Evolutionary conservation across 208 protist species (phyloP), one percentile per base, ranked within the genome.

Genomic region (Lotmaria passim): DNA sequence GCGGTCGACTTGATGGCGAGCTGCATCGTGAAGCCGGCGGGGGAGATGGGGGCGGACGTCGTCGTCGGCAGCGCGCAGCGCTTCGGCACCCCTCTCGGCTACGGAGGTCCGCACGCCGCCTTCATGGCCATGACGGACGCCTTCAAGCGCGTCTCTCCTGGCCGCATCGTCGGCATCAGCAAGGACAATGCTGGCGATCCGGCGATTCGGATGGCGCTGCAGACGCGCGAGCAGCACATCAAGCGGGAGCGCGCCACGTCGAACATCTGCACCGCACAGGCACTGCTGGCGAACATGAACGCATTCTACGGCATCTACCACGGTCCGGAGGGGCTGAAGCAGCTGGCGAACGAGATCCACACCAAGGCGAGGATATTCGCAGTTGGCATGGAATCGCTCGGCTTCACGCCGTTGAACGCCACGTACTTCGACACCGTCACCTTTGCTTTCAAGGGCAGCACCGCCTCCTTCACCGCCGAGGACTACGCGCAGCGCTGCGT

Each of bases 201-300:
- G n/a, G 97, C 97, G 0, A 93, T 97, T 39, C 94, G 98, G 63
- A 98, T 99, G 92, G 90, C 97, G 14, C 83, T 99, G 19, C 98
- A 99, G 87, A 99, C 98, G 19, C 93, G 98, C 57, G 98, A 99
- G 87, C 98, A 99, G 85, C 98, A 99, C 87, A 99, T 99, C 82
- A 97, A 98, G 64, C 81, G 97, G 23, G 97, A 99, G 69, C 90
- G 94, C 38, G 95, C 95, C 10, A 97, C 93, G 19, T 95, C 89
- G 33, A 99, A 99, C 84, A 99, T 99, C 70, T 99, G 98, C 81
- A 99, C 98, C 4, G 96, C 98, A 36, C 97, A 98, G 87, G 98
- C 98, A 5, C 86, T 99, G 21, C 81, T 99, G 6, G 98, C 98
- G 12, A 99, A 99, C 78, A 96, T 98, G 56, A 87, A 93, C 57